Conservation (phyloP, 768 basidiomycete genomes). For the Leccinum olivaceopallidum region DNA sequence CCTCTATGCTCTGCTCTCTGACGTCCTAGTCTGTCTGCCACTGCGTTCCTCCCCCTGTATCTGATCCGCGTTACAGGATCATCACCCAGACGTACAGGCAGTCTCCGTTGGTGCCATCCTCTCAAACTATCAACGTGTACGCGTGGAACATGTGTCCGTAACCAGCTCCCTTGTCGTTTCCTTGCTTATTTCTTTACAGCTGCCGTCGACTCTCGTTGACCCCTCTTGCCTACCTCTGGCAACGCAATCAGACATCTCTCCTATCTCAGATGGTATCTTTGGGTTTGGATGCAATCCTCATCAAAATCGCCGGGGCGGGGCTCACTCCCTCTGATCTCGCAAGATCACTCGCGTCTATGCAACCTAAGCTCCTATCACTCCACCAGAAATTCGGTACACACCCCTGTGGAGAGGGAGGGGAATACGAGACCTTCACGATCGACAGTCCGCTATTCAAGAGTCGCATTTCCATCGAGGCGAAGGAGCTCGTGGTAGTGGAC, state of each 20-base stretch:
- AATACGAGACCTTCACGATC: slow-evolving; percentile 93
- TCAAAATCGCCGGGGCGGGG: slow-evolving; percentile 97
- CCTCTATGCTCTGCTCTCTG: slow-evolving; percentile 66
- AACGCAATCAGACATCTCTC: slow-evolving; percentile 83
- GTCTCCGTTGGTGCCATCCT: slow-evolving; percentile 96
- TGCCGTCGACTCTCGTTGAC: slow-evolving; percentile 80
- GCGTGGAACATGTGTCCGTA: slow-evolving; percentile 95
- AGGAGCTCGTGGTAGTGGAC: slow-evolving; percentile 74
- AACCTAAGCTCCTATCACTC: slow-evolving; percentile 67
- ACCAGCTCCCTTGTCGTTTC: not conserved
- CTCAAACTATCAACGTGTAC: slow-evolving; percentile 94
- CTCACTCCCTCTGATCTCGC: slow-evolving; percentile 78
- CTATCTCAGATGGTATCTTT: slow-evolving; percentile 83
- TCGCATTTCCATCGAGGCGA: slow-evolving; percentile 64
- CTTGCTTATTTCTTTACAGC: slow-evolving; percentile 38
- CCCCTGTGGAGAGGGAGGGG: slow-evolving; percentile 96
- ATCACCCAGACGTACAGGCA: slow-evolving; percentile 79
- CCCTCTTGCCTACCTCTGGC: slow-evolving; percentile 91
- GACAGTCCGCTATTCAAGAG: slow-evolving; percentile 89
- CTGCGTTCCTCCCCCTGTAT: not conserved
- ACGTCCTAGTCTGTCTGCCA: slow-evolving; percentile 67
- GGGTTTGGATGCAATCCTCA: slow-evolving; percentile 79
- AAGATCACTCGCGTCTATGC: slow-evolving; percentile 70
- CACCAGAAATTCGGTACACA: slow-evolving; percentile 86
- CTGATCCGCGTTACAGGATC: slow-evolving; percentile 42